Evolutionary conservation across 768 basidiomycete genomes (phyloP).

Genomic region (Naganishia kalamii): DNA sequence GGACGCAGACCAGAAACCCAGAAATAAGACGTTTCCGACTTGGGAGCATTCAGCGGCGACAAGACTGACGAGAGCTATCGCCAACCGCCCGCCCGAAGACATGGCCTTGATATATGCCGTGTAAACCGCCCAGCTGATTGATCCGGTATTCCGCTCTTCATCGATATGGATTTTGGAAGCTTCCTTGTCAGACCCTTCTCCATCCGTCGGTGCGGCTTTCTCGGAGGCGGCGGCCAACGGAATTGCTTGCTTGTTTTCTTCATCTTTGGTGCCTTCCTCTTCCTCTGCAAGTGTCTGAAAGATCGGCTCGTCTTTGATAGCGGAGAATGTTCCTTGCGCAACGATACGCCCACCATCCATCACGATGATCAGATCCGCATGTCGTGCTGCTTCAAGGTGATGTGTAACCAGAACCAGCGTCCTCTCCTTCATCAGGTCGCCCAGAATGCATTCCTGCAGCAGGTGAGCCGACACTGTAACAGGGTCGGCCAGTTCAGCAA

Average conservation of each 20-base stretch:
- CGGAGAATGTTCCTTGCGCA: constrained; percentile 59
- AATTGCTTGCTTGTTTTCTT: background rate
- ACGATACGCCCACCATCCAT: constrained; percentile 49
- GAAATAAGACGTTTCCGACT: constrained; percentile 62
- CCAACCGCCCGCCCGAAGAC: constrained; percentile 46
- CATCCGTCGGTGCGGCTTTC: background rate
- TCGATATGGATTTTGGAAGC: constrained; percentile 49
- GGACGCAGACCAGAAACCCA: constrained; percentile 65
- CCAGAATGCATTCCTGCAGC: constrained; percentile 57
- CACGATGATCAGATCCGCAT: constrained; percentile 40
- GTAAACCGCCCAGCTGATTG: constrained; percentile 55
- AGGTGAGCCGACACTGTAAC: constrained; percentile 55
- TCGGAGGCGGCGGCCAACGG: background rate
- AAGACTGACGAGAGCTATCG: constrained; percentile 50
- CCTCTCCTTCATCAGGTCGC: constrained; percentile 49
- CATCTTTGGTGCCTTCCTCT: constrained; percentile 36
- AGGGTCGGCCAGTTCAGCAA: background rate
- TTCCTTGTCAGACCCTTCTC: background rate
- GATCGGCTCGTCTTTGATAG: constrained; percentile 18
- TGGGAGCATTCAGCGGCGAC: constrained; percentile 53
- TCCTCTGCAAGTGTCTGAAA: constrained; percentile 43
- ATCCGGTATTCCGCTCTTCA: constrained; percentile 58
- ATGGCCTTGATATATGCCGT: constrained; percentile 50
- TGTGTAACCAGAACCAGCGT: constrained; percentile 58
- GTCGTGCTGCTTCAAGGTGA: constrained; percentile 38